phyloP scores from a whole-genome alignment of 345 rosid genomes.

The Linum lewisii region DNA sequence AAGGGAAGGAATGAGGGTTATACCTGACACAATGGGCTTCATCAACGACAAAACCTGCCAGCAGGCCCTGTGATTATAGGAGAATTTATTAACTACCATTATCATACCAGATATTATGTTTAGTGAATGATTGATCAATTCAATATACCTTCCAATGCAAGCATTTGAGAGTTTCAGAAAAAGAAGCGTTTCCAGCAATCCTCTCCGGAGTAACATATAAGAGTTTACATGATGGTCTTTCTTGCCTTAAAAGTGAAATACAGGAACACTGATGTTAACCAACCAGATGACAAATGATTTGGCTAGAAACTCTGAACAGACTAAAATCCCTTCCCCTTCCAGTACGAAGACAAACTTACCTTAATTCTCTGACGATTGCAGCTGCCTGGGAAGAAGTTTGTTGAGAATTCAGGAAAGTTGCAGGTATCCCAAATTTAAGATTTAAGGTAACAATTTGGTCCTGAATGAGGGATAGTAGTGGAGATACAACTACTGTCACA shows the following conservation, averaged over 20 bases:
- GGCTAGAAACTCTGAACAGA: neutral
- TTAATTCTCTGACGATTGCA: conserved; percentile 68
- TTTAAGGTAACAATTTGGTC: conserved; percentile 79
- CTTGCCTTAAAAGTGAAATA: conserved; percentile 35
- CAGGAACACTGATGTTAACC: conserved; percentile 2
- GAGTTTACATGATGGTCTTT: conserved; percentile 78
- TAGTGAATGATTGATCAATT: neutral
- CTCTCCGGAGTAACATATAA: conserved; percentile 90
- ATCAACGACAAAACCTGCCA: conserved; percentile 80
- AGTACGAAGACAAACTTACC: conserved; percentile 37
- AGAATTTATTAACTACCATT: conserved; percentile 5
- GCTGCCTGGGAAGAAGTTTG: conserved; percentile 75
- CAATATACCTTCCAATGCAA: conserved; percentile 52
- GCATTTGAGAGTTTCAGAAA: conserved; percentile 48
- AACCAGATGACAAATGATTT: neutral
- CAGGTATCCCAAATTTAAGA: conserved; percentile 73
- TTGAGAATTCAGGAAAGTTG: conserved; percentile 82
- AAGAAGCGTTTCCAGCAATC: conserved; percentile 58
- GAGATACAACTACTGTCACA: conserved; percentile 81
- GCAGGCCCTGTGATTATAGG: conserved; percentile 39
- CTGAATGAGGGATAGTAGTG: conserved; percentile 76
- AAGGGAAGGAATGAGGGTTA: neutral
- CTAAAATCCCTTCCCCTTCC: neutral
- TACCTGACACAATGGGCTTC: conserved; percentile 97
- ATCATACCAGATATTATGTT: neutral